A percentile compares a stretch with the other conserved stretches of the same genome.
These are phyloP conservation scores for Zopfia rhizophila DNA, from an alignment of 2,329 filamentous ascomycete species.

Conservation along the genomic window DNA sequence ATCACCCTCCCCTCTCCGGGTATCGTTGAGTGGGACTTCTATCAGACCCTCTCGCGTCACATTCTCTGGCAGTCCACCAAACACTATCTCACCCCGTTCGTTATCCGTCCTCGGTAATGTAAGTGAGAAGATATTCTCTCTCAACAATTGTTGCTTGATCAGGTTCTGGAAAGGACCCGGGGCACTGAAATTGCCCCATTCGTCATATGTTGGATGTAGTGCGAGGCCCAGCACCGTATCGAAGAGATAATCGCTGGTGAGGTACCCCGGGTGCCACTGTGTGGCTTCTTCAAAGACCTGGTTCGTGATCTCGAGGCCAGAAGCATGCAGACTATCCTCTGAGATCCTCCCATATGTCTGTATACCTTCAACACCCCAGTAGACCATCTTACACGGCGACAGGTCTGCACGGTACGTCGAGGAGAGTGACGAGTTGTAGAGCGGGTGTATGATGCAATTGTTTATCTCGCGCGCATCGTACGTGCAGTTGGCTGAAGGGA, in stretches of 20 bases:
- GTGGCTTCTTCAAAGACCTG: constrained; percentile 19
- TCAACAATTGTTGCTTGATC: constrained; percentile 15
- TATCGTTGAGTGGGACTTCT: constrained; percentile 16
- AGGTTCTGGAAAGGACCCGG: constrained; percentile 19
- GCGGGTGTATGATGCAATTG: constrained; percentile 8
- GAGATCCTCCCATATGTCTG: constrained; percentile 16
- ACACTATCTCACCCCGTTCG: constrained; percentile 15
- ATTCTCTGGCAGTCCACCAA: constrained; percentile 16
- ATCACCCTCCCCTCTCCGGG: not conserved
- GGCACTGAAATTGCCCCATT: constrained; percentile 3
- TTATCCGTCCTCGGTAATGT: constrained; percentile 9
- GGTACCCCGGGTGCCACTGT: constrained; percentile 7
- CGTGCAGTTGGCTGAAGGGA: constrained; percentile 24
- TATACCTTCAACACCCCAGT: constrained; percentile 2
- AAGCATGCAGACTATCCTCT: constrained; percentile 17
- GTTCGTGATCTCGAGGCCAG: constrained; percentile 14
- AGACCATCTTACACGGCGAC: constrained; percentile 5
- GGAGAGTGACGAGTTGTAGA: constrained; percentile 17
- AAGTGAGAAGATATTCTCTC: constrained; percentile 16
- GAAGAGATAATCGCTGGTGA: constrained; percentile 12
- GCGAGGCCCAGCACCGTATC: constrained; percentile 19
- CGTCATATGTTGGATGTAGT: constrained; percentile 7
- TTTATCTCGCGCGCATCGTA: constrained; percentile 1
- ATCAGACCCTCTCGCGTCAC: constrained; percentile 7
- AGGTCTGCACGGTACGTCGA: constrained; percentile 15